These are phyloP conservation scores for Astrothelium macrocarpum DNA, from an alignment of 495 filamentous ascomycete genomes.

Conservation along the genomic window DNA sequence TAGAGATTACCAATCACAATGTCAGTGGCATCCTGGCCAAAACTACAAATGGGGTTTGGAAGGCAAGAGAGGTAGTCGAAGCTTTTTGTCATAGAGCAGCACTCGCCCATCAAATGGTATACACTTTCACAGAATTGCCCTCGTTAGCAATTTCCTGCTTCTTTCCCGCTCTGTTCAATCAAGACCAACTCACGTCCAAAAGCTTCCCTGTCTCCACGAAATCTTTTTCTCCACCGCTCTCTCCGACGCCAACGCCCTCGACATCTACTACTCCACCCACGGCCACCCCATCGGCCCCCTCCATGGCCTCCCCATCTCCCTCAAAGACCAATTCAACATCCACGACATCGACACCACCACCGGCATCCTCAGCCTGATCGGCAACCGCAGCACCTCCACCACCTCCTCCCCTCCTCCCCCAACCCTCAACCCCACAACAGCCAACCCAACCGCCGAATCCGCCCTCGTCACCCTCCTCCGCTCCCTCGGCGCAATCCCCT, in stretches of 20 bases:
- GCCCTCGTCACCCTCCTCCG: conserved; percentile 37
- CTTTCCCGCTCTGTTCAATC: neutral
- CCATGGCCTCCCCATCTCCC: conserved; percentile 27
- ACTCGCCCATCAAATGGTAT: conserved; percentile 46
- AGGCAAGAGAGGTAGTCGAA: conserved; percentile 37
- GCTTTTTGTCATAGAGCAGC: conserved; percentile 49
- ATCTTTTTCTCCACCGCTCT: conserved; percentile 53
- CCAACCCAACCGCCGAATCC: conserved; percentile 31
- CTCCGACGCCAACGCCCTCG: conserved; percentile 46
- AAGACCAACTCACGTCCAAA: neutral
- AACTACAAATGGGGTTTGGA: conserved; percentile 28
- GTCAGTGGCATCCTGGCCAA: conserved; percentile 29
- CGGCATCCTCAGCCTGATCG: conserved; percentile 40
- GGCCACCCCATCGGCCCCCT: conserved; percentile 38
- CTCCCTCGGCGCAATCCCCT: conserved; percentile 72
- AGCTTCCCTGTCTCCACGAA: conserved; percentile 52
- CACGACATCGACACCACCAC: conserved; percentile 55
- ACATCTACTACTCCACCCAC: conserved; percentile 43
- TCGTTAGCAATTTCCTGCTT: no score
- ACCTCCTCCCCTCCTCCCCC: conserved; percentile 25
- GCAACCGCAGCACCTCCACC: conserved; percentile 42
- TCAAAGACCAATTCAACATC: conserved; percentile 53
- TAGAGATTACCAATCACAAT: conserved; percentile 36
- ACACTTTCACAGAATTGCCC: no score
- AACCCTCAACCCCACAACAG: conserved; percentile 33